Conservation (phyloP, 2,329 filamentous ascomycete species). For the Achaetomium macrosporum region DNA sequence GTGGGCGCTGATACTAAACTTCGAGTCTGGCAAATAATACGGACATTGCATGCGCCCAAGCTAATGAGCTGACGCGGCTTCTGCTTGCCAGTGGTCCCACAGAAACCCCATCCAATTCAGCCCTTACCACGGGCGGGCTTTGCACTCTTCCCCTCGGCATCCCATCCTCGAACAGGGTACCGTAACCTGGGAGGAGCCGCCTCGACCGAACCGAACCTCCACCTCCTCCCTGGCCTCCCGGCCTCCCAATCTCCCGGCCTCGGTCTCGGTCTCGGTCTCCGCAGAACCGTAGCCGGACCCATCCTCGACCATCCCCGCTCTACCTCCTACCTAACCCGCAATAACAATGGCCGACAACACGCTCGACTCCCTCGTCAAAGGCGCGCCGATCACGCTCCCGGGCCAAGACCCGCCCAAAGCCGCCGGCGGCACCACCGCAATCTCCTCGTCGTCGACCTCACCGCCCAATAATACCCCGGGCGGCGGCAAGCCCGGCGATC, state of each 20-base stretch:
- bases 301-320: neutral
- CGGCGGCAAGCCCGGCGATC: slow-evolving; percentile 53
- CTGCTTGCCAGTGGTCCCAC: no score
- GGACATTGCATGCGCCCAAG: neutral
- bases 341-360: slow-evolving; percentile 32
- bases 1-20: no score
- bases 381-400: slow-evolving; percentile 57
- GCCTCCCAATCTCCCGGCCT: neutral
- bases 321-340: neutral
- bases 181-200: no score
- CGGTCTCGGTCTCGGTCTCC: neutral
- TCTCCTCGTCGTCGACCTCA: slow-evolving; percentile 36
- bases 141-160: no score
- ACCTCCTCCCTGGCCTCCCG: neutral
- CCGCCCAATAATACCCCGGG: neutral
- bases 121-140: no score
- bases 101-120: no score
- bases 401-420: slow-evolving; percentile 46
- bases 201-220: no score
- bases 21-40: neutral
- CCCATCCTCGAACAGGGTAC: neutral
- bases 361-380: slow-evolving; percentile 89
- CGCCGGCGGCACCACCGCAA: slow-evolving; percentile 38
- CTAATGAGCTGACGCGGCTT: no score
- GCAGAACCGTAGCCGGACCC: neutral